Evolutionary conservation across 257 asterid species (phyloP), one percentile per base, ranked within the genome.

Genomic region (Fraxinus quadrangulata): DNA sequence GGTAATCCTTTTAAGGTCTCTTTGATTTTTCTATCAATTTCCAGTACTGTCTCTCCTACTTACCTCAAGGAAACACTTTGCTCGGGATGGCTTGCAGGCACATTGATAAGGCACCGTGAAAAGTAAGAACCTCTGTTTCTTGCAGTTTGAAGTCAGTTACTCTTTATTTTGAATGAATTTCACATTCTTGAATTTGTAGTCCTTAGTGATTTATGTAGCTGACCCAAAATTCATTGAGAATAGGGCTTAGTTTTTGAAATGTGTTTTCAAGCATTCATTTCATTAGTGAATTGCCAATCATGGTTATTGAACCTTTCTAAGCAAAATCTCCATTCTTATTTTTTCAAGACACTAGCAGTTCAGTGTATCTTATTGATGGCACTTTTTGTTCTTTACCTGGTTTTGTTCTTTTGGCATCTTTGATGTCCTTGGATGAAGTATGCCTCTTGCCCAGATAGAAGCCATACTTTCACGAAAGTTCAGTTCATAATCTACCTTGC

Each of bases 21-120:
- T 83, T 85, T 80, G 51, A 80, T 36, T 75, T 61, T 80, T 82
- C 73, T 82, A 83, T 78, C 80, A 77, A 83, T 81, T 80, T 87
- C 79, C 96, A 89, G 97, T 75, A 88, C 98, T 71, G 97, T 94
- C 86, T 94, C 98, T 80, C 95, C 97, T 16, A 93, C 98, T 59
- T 93, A 93, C 83, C 92, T 88, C 82, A 86, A 88, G 84, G 97
- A 93, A 85, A 93, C 98, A 79, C 97, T 93, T 73, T 87, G 91
- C 82, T 90, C 97, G 26, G 98, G 98, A 82, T 93, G 98, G 97
- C 98, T 93, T 76, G 85, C 96, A 72, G 85, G 88, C 80, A 90
- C 90, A 10, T 88, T 93, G 84, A 85, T 91, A 82, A 81, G 88
- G 82, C 86, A 89, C 89, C 90, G 84, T 80, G 89, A 90, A 71